Base-by-base conservation (phyloP, 768 basidiomycete species). In the Megacollybia marginata region DNA sequence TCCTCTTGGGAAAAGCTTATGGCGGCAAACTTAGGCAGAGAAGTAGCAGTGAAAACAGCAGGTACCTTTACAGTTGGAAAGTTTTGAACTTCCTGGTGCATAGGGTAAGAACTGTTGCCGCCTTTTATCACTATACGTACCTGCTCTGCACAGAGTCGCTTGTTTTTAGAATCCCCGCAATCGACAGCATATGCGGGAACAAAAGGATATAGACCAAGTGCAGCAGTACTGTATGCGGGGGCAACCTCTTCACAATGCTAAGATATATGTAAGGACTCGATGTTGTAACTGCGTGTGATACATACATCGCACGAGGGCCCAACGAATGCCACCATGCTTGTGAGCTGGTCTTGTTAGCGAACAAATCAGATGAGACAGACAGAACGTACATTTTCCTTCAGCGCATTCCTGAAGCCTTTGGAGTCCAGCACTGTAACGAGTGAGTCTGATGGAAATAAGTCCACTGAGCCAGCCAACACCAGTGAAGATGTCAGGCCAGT, bases 271-370 rank as follows among this genome's bases (percentile, higher is more conserved):
- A 12, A 46, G 33, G 28, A 13, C 9, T 23, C 38, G 8, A 35
- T 5, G 20, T 44, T 4, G 9, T 10, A 31, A 6, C 15, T 13
- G 15, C 15, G 44, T n/a, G 1, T 13, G 15, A 47, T 23, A 69
- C 85, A 62, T 64, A 89, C 87, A 55, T 87, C 88, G 60, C 88
- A 92, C 93, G 92, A 95, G 4, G 92, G 88, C n/a, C 93, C 93
- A 11, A 93, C 86, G 61, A 94, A 96, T 1, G 91, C 93, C 15
- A 95, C 84, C 60, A 93, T 65, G 53, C 74, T 79, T 32, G 89
- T 86, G 67, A 78, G 71, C 89, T 91, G 10, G 7, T 44, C 19
- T 33, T 42, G 13, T 49, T 44, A 5, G 33, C 48, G 1, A 47
- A 42, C 8, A 9, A 18, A n/a, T 19, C 19, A 34, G 50, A 42